Conservation (phyloP, 2,329 filamentous ascomycete genomes). For the Metarhizium robertsii region DNA sequence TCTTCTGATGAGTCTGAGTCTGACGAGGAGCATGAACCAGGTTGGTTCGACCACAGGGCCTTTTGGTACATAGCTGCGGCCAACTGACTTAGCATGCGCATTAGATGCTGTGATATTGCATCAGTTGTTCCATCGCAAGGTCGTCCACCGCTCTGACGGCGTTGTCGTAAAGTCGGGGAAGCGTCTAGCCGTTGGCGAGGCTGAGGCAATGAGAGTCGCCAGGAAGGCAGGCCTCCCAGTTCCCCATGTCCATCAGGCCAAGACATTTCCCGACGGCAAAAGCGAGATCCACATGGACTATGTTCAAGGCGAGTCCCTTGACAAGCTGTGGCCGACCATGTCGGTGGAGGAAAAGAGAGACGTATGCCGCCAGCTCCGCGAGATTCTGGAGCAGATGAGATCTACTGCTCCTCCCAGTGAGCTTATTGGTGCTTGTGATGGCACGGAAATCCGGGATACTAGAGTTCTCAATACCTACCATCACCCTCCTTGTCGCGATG, state of each 20-base stretch:
- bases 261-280: slow-evolving; percentile 10
- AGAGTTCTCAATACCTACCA: slow-evolving; percentile 13
- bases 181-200: slow-evolving; percentile 15
- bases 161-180: slow-evolving; percentile 18
- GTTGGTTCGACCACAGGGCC: slow-evolving; percentile 5
- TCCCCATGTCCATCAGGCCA: slow-evolving; percentile 11
- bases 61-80: neutral
- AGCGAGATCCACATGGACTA: slow-evolving; percentile 16
- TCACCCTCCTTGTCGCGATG: slow-evolving; percentile 12
- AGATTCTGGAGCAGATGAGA: slow-evolving; percentile 16
- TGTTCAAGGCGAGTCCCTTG: slow-evolving; percentile 15
- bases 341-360: slow-evolving; percentile 12
- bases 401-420: slow-evolving; percentile 11
- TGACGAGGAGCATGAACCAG: slow-evolving; percentile 15
- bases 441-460: slow-evolving; percentile 16
- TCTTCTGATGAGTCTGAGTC: slow-evolving; percentile 15
- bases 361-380: slow-evolving; percentile 15
- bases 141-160: slow-evolving; percentile 13
- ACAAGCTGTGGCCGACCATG: slow-evolving; percentile 16
- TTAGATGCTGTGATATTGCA: slow-evolving; percentile 14
- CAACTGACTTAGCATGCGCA: neutral
- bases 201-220: slow-evolving; percentile 15
- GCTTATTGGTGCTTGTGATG: slow-evolving; percentile 17
- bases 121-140: slow-evolving; percentile 12
- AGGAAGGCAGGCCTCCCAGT: slow-evolving; percentile 11